Evolutionary conservation across 768 basidiomycete genomes (phyloP).

Genomic region (Kwoniella pini): DNA sequence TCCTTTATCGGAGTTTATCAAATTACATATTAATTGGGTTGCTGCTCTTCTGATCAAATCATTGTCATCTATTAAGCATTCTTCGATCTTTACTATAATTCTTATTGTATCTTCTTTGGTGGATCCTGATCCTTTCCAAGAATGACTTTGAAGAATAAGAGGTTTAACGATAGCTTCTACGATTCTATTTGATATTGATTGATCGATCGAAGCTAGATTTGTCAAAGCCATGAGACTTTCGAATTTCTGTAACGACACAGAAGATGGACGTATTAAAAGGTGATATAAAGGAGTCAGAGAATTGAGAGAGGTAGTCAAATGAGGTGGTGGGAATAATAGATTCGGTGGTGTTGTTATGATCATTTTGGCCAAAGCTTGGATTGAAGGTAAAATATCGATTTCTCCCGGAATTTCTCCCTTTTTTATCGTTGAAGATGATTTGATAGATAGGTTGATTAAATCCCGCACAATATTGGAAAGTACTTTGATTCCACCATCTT

Average conservation of each 20-base stretch:
- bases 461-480: slow-evolving; percentile 42
- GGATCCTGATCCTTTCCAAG: slow-evolving; percentile 27
- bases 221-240: slow-evolving; percentile 96
- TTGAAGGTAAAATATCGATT: slow-evolving; percentile 56
- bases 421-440: background rate
- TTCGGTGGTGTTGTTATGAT: slow-evolving; percentile 87
- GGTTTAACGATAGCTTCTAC: slow-evolving; percentile 51
- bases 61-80: slow-evolving; percentile 66
- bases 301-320: slow-evolving; percentile 69
- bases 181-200: slow-evolving; percentile 68
- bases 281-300: slow-evolving; percentile 77
- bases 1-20: slow-evolving; percentile 72
- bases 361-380: slow-evolving; percentile 90
- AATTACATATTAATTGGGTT: slow-evolving; percentile 87
- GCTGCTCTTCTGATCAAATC: slow-evolving; percentile 79
- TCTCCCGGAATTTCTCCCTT: background rate
- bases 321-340: slow-evolving; percentile 85
- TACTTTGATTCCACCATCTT: slow-evolving; percentile 74
- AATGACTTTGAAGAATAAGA: background rate
- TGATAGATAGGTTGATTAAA: slow-evolving; percentile 58
- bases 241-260: slow-evolving; percentile 78
- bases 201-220: slow-evolving; percentile 79
- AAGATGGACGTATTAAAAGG: slow-evolving; percentile 68
- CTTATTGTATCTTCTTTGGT: slow-evolving; percentile 68
- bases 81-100: slow-evolving; percentile 55